phyloP scores from a whole-genome alignment of 306 rosid species.

The Astragalus membranaceus region DNA sequence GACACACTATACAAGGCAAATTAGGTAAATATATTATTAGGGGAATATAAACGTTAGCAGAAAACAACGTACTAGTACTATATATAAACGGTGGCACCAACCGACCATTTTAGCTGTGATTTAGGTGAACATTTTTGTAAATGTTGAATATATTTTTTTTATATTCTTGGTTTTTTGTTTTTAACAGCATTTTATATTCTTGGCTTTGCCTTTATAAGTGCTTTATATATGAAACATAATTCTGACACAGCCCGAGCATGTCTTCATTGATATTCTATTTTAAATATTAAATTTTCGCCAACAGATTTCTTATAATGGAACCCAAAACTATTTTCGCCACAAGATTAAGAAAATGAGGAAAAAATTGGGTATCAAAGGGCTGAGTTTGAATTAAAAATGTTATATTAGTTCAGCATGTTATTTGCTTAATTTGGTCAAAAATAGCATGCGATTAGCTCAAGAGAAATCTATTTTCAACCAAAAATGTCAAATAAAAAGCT shows the following conservation, averaged over 20 bases:
- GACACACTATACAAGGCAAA: background rate
- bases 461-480: background rate
- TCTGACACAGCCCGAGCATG: constrained; percentile 29
- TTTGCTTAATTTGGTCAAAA: no score
- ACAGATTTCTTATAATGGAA: background rate
- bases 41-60: constrained; percentile 18
- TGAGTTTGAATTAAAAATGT: background rate
- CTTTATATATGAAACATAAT: background rate
- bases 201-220: background rate
- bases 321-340: background rate
- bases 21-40: background rate
- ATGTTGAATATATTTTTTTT: constrained; percentile 6
- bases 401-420: background rate
- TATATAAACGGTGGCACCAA: background rate
- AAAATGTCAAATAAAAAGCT: background rate
- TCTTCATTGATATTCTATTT: background rate
- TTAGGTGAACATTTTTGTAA: background rate
- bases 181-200: background rate
- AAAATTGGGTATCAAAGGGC: background rate
- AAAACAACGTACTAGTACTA: background rate
- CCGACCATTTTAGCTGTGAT: constrained; percentile 14
- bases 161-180: background rate
- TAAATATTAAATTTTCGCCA: background rate
- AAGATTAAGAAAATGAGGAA: background rate
- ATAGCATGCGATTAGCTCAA: background rate